These are phyloP conservation scores for Penstemon barbatus DNA, from an alignment of 257 asterid genomes.

Conservation along the genomic window DNA sequence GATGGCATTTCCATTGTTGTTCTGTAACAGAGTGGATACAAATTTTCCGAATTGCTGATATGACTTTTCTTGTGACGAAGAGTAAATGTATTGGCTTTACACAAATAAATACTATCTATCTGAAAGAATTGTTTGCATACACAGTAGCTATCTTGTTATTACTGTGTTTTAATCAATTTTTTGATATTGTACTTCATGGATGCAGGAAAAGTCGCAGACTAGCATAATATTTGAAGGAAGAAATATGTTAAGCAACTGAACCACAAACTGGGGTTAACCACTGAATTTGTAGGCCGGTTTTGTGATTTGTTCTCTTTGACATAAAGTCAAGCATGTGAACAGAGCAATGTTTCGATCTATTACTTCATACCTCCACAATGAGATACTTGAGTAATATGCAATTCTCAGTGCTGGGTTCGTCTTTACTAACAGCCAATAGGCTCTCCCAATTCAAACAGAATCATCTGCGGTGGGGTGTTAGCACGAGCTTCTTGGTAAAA, in stretches of 20 bases:
- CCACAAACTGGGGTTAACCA: constrained; percentile 7
- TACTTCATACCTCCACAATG: background rate
- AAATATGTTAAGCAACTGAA: constrained; percentile 7
- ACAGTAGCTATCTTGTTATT: background rate
- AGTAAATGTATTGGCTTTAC: constrained; percentile 8
- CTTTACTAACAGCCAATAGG: too few relatives aligned
- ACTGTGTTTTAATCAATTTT: background rate
- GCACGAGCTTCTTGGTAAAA: too few relatives aligned
- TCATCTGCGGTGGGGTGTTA: too few relatives aligned
- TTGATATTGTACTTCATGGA: background rate
- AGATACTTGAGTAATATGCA: background rate
- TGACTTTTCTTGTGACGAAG: constrained; percentile 4
- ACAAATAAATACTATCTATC: constrained; percentile 13
- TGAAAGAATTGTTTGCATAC: background rate
- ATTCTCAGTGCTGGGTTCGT: too few relatives aligned
- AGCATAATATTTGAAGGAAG: constrained; percentile 1
- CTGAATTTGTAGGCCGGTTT: constrained; percentile 12
- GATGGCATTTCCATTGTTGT: background rate
- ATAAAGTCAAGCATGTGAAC: background rate
- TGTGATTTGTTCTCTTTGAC: background rate
- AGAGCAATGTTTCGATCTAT: too few relatives aligned
- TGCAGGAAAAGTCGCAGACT: constrained; percentile 26
- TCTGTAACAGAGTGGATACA: background rate
- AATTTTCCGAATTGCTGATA: background rate
- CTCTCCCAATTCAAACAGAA: too few relatives aligned